Evolutionary conservation across 805 yeast species (phyloP).

Genomic region (Wickerhamiella slavikovae): DNA sequence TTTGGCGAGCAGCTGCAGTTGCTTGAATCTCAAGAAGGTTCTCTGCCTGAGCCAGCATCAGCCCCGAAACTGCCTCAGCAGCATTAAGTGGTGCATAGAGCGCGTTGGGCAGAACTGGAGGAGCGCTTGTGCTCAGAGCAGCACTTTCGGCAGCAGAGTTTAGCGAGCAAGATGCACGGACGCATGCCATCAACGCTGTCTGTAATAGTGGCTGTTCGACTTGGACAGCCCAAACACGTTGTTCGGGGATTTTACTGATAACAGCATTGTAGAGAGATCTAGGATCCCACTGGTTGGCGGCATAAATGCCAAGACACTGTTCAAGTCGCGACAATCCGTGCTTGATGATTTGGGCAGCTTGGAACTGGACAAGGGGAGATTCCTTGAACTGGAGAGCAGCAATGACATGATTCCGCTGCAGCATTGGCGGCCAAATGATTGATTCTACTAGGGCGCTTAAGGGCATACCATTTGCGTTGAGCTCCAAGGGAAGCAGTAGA

Average conservation of each 20-base stretch:
- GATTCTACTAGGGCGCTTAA: constrained; percentile 15
- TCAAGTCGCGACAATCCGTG: constrained; percentile 34
- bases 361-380: constrained; percentile 33
- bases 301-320: constrained; percentile 20
- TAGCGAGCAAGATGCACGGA: too few species aligned
- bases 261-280: constrained; percentile 19
- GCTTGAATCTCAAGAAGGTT: constrained; percentile 42
- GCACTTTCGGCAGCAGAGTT: too few species aligned
- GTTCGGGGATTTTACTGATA: constrained; percentile 18
- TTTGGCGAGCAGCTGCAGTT: constrained; percentile 29
- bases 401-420: constrained; percentile 35
- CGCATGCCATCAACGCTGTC: constrained; percentile 4
- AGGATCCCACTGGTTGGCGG: constrained; percentile 23
- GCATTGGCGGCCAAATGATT: constrained; percentile 37
- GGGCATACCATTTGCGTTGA: constrained; percentile 15
- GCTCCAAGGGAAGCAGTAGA: constrained; percentile 28
- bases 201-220: constrained; percentile 6
- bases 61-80: constrained; percentile 6
- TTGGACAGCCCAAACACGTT: constrained; percentile 7
- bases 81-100: too few species aligned
- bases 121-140: too few species aligned
- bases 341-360: constrained; percentile 38
- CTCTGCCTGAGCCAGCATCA: constrained; percentile 12
- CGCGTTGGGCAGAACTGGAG: constrained; percentile 2
- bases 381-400: constrained; percentile 34